These are phyloP conservation scores for Thalassiosira livingstoniorum DNA, from an alignment of 352 stramenopile species.

Conservation along the genomic window DNA sequence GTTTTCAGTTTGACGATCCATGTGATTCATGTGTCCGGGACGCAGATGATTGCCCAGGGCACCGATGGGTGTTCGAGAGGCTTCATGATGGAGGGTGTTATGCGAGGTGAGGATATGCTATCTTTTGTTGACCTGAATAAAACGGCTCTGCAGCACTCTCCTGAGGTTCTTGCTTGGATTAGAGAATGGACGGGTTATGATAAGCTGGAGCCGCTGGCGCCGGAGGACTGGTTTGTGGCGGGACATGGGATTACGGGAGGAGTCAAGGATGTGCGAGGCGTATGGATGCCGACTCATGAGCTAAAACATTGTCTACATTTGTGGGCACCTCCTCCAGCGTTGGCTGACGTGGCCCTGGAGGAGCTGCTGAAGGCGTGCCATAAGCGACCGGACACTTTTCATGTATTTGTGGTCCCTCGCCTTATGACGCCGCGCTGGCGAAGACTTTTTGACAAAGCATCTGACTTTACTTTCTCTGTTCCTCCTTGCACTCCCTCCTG, in stretches of 20 bases:
- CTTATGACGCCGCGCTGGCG: slow-evolving; percentile 9
- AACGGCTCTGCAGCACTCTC: slow-evolving; percentile 24
- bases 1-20: slow-evolving; percentile 15
- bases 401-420: slow-evolving; percentile 55
- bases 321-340: slow-evolving; percentile 56
- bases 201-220: not conserved
- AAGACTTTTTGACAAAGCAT: slow-evolving; percentile 34
- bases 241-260: slow-evolving; percentile 46
- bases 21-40: slow-evolving; percentile 57
- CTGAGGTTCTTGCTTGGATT: slow-evolving; percentile 33
- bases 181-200: not conserved
- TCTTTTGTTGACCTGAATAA: slow-evolving; percentile 38
- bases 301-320: slow-evolving; percentile 17
- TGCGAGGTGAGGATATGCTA: slow-evolving; percentile 45
- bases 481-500: slow-evolving; percentile 12
- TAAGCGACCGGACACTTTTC: slow-evolving; percentile 38
- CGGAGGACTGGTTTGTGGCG: slow-evolving; percentile 52
- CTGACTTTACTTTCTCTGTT: slow-evolving; percentile 25
- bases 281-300: slow-evolving; percentile 49
- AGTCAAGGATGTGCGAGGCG: slow-evolving; percentile 3
- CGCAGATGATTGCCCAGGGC: slow-evolving; percentile 64
- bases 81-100: slow-evolving; percentile 38
- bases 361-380: slow-evolving; percentile 50
- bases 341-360: slow-evolving; percentile 51
- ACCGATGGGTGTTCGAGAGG: slow-evolving; percentile 61